phyloP scores from a whole-genome alignment of 1,284 basidiomycete genomes.

The Crocinoboletus sp. region DNA sequence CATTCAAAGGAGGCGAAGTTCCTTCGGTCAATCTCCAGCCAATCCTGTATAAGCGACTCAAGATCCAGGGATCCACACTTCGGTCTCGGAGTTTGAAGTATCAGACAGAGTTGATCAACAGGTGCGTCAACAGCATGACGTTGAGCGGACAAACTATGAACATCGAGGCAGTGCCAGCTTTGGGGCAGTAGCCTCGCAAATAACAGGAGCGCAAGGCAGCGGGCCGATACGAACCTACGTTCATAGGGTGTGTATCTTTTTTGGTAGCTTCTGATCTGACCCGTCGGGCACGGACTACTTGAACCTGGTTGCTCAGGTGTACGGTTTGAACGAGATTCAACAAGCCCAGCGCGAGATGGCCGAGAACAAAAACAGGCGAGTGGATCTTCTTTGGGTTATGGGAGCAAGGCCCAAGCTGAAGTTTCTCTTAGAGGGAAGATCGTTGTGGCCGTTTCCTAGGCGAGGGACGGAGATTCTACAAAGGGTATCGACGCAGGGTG shows the following conservation, averaged over 20 bases:
- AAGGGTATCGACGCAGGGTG: neutral
- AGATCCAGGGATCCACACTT: slow-evolving; percentile 87
- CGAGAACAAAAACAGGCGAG: slow-evolving; percentile 69
- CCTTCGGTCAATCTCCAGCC: slow-evolving; percentile 61
- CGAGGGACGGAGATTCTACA: slow-evolving; percentile 11
- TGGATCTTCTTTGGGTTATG: slow-evolving; percentile 7
- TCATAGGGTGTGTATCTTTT: slow-evolving; percentile 53
- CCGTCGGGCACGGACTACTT: slow-evolving; percentile 18
- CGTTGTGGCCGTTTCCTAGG: slow-evolving; percentile 41
- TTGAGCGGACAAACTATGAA: neutral
- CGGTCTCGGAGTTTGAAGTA: slow-evolving; percentile 77
- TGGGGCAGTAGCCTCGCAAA: slow-evolving; percentile 48
- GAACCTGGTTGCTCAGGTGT: slow-evolving; percentile 47
- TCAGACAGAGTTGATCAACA: slow-evolving; percentile 71
- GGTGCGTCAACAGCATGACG: slow-evolving; percentile 36
- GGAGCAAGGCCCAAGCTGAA: neutral
- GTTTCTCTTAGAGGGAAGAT: slow-evolving; percentile 53
- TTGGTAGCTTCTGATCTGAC: slow-evolving; percentile 5
- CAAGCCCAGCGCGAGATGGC: slow-evolving; percentile 88
- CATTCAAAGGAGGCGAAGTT: slow-evolving; percentile 56
- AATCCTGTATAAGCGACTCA: slow-evolving; percentile 83
- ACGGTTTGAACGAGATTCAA: slow-evolving; percentile 79
- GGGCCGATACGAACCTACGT: slow-evolving; percentile 72
- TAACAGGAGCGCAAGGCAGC: slow-evolving; percentile 52
- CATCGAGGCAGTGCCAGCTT: slow-evolving; percentile 34